Percentiles rank a stretch among this genome's conserved stretches.
Evolutionary conservation across 164 flowering plant species (phyloP).

Genomic region (Taxillus chinensis): DNA sequence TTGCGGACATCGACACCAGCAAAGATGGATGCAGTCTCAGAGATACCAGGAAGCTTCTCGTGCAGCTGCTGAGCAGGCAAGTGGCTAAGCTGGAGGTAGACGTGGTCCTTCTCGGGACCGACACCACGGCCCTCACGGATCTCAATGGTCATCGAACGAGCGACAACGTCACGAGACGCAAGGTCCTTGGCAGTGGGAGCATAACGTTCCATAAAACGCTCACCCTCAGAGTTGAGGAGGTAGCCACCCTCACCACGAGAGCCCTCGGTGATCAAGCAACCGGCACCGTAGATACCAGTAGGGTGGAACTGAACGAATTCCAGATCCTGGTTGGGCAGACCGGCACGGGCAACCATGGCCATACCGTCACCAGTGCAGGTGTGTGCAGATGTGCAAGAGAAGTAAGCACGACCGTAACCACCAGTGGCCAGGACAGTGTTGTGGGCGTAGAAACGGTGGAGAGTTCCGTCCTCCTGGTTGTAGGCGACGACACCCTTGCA

Average conservation of each 20-base stretch:
- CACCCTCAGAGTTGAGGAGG: conserved; percentile 97
- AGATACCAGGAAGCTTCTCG: conserved; percentile 99
- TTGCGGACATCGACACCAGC: conserved; percentile 98
- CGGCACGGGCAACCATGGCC: conserved; percentile 99
- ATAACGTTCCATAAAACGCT: conserved; percentile 97
- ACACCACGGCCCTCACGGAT: conserved; percentile 99
- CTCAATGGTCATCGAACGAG: conserved; percentile 98
- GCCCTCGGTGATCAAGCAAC: conserved; percentile 98
- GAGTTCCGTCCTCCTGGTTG: too few species aligned
- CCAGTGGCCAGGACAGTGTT: too few species aligned
- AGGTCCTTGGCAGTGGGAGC: conserved; percentile 99
- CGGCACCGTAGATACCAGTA: conserved; percentile 96
- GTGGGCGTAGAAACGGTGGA: too few species aligned
- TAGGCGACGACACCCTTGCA: too few species aligned
- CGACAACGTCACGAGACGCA: conserved; percentile 98
- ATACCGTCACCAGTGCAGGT: conserved; percentile 99
- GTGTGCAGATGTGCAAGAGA: conserved; percentile 99
- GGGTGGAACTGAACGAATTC: conserved; percentile 98
- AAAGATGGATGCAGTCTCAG: conserved; percentile 99
- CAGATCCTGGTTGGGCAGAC: conserved; percentile 83
- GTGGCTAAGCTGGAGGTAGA: conserved; percentile 91
- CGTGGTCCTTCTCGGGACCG: conserved; percentile 79
- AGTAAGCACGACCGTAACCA: conserved; percentile 96
- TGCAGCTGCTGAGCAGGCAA: conserved; percentile 96
- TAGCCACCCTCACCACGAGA: conserved; percentile 99